A percentile compares a stretch with the other conserved stretches of the same genome.
Evolutionary conservation across 108 stramenopile species (phyloP).

Genomic region (Aurantiochytrium sp.): DNA sequence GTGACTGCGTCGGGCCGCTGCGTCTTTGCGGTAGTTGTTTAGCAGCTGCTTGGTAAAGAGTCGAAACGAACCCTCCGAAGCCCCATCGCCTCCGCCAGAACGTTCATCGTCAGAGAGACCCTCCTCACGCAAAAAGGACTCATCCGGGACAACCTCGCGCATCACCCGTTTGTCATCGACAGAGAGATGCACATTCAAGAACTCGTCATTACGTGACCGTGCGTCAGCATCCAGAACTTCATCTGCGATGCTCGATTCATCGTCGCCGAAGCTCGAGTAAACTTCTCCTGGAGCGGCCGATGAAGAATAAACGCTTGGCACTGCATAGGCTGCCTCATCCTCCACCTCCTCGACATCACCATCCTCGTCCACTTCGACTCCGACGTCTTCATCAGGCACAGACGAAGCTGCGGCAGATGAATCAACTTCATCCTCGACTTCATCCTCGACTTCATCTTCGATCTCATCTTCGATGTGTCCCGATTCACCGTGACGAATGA

Average conservation of each 20-base stretch:
- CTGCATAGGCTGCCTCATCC: background rate
- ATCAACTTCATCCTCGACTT: background rate
- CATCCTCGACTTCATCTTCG: background rate
- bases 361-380: background rate
- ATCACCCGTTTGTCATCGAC: background rate
- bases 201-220: background rate
- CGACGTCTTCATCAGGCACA: too few species aligned
- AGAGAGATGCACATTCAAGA: background rate
- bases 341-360: background rate
- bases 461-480: too few species aligned
- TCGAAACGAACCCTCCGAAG: background rate
- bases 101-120: background rate
- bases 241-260: background rate
- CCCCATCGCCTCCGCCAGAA: background rate
- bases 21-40: background rate
- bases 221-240: background rate
- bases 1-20: background rate
- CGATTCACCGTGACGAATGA: too few species aligned
- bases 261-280: background rate
- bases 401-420: too few species aligned
- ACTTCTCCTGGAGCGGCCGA: background rate
- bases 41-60: background rate
- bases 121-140: background rate
- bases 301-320: background rate
- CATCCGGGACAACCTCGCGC: slow-evolving; percentile 4